Percentiles rank a stretch among this genome's conserved stretches.
Evolutionary conservation across 2,329 filamentous ascomycete species (phyloP).

Genomic region (Ascomycota sp.): DNA sequence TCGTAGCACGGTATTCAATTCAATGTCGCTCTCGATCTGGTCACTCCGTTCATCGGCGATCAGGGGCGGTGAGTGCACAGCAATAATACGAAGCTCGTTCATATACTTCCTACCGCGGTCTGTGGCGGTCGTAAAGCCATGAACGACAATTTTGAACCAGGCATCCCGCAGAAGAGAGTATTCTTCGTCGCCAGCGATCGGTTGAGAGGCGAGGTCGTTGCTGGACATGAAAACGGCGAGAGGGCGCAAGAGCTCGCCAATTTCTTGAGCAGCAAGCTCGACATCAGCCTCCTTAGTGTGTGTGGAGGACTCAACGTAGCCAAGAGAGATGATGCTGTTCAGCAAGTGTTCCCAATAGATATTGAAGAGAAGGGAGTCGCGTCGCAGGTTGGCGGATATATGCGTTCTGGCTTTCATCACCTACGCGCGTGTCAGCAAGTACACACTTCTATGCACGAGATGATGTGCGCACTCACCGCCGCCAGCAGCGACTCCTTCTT

Average conservation of each 20-base stretch:
- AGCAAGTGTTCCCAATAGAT: constrained; percentile 71
- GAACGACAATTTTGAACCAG: constrained; percentile 95
- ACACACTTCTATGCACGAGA: background rate
- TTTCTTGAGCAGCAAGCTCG: constrained; percentile 67
- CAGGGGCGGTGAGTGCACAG: constrained; percentile 68
- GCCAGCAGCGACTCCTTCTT: constrained; percentile 46
- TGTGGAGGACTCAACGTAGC: constrained; percentile 59
- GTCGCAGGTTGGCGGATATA: constrained; percentile 49
- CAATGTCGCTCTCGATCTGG: constrained; percentile 85
- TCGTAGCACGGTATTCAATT: constrained; percentile 81
- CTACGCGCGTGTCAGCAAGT: constrained; percentile 15
- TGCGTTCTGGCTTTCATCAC: constrained; percentile 61
- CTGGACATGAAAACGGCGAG: constrained; percentile 66
- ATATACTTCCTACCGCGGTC: constrained; percentile 51
- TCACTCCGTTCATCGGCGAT: constrained; percentile 78
- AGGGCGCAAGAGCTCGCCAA: constrained; percentile 69
- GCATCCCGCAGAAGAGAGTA: constrained; percentile 65
- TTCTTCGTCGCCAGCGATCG: constrained; percentile 41
- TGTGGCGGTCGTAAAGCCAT: constrained; percentile 66
- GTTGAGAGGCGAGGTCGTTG: constrained; percentile 32
- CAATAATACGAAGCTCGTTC: constrained; percentile 64
- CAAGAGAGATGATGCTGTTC: constrained; percentile 74
- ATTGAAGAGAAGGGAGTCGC: constrained; percentile 55
- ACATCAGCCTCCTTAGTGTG: constrained; percentile 59
- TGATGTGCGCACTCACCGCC: constrained; percentile 28